These are phyloP conservation scores for Tetrapisispora nanseiensis DNA, from an alignment of 805 yeast species.

Conservation along the genomic window DNA sequence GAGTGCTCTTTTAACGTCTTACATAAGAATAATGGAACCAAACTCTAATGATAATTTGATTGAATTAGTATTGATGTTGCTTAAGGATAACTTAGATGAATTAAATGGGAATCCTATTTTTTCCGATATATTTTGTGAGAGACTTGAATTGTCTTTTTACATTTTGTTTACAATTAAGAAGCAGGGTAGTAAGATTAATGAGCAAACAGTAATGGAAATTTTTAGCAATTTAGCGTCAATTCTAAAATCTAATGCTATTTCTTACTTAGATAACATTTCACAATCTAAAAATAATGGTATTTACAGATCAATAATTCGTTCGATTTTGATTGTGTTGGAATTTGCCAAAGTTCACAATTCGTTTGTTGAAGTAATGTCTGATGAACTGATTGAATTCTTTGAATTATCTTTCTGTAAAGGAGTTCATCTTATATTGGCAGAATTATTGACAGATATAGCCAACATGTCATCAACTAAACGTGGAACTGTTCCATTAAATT, in stretches of 20 bases:
- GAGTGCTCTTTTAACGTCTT: constrained; percentile 68
- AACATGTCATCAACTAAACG: constrained; percentile 31
- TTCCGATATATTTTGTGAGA: constrained; percentile 43
- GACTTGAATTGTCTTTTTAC: constrained; percentile 61
- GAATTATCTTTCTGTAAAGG: constrained; percentile 58
- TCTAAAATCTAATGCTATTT: constrained; percentile 40
- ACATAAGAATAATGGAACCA: constrained; percentile 35
- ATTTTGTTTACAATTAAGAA: constrained; percentile 23
- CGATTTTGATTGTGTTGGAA: constrained; percentile 40
- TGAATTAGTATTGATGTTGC: constrained; percentile 38
- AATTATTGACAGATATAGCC: constrained; percentile 46
- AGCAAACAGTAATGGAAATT: constrained; percentile 19
- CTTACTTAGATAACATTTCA: constrained; percentile 36
- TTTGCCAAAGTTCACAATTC: constrained; percentile 35
- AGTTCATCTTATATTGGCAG: constrained; percentile 46
- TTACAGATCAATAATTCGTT: constrained; percentile 55
- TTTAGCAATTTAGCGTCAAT: constrained; percentile 24
- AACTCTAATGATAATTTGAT: constrained; percentile 30
- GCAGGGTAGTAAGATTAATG: constrained; percentile 14
- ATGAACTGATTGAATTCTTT: constrained; percentile 47
- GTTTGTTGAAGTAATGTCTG: constrained; percentile 39
- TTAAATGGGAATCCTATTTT: constrained; percentile 42
- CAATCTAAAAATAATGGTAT: constrained; percentile 30
- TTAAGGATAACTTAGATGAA: constrained; percentile 41
- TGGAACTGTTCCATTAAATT: constrained; percentile 10